These are phyloP conservation scores for Sclerotinia spermophila DNA, from an alignment of 2,329 filamentous ascomycete species.

Conservation along the genomic window DNA sequence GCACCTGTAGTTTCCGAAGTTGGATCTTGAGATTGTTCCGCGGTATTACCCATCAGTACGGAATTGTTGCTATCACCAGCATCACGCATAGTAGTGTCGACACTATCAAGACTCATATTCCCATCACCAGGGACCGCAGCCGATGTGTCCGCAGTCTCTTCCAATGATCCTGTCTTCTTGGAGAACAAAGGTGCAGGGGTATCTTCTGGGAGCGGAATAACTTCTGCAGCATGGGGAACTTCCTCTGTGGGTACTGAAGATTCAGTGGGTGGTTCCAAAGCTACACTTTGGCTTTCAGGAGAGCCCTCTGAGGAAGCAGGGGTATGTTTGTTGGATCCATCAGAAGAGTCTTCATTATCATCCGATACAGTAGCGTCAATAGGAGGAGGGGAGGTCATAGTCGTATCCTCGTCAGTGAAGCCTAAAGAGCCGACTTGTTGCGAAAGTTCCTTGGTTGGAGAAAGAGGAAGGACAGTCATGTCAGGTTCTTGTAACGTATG, in stretches of 20 bases:
- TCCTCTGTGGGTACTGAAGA: conserved; percentile 18
- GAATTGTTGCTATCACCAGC: conserved; percentile 35
- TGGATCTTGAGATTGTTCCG: conserved; percentile 26
- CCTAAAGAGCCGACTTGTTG: conserved; percentile 32
- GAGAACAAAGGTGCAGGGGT: conserved; percentile 65
- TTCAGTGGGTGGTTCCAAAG: conserved; percentile 21
- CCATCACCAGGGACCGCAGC: conserved; percentile 27
- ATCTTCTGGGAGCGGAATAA: conserved; percentile 54
- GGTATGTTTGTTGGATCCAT: conserved; percentile 23
- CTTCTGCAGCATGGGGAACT: conserved; percentile 18
- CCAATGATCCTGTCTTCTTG: conserved; percentile 37
- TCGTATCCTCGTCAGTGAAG: conserved; percentile 31
- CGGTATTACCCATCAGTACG: conserved; percentile 32
- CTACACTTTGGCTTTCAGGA: conserved; percentile 19
- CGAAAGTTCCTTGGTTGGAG: conserved; percentile 46
- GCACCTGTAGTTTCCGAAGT: conserved; percentile 23
- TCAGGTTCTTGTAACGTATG: conserved; percentile 52
- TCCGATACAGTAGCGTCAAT: conserved; percentile 21
- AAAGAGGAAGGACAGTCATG: conserved; percentile 55
- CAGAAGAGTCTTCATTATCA: conserved; percentile 23
- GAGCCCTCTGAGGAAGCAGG: conserved; percentile 32
- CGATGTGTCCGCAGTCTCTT: conserved; percentile 17
- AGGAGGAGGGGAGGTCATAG: conserved; percentile 30
- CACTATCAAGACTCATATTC: conserved; percentile 25
- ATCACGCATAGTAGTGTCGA: conserved; percentile 37